phyloP scores from a whole-genome alignment of 2,329 filamentous ascomycete species.

The Macrophomina phaseolina region DNA sequence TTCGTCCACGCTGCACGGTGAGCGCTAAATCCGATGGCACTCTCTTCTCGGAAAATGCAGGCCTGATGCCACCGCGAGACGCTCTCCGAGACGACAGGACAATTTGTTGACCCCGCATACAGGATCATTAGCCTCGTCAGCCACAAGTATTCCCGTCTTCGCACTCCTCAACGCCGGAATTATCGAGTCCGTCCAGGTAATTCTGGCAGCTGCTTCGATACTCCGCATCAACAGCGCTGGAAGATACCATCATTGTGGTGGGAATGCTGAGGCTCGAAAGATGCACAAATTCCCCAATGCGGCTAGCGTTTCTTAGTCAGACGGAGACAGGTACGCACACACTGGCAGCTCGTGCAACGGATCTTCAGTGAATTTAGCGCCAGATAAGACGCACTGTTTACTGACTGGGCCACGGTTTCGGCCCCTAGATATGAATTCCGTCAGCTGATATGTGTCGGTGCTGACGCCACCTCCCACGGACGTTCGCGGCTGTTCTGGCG shows the following conservation, averaged over 20 bases:
- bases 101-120: constrained; percentile 4
- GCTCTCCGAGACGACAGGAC: neutral
- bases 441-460: neutral
- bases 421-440: neutral
- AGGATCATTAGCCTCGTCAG: constrained; percentile 14
- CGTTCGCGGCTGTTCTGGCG: neutral
- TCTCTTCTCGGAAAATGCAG: neutral
- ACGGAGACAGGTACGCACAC: neutral
- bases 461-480: neutral
- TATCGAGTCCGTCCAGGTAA: neutral
- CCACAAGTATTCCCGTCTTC: neutral
- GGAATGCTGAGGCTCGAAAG: neutral
- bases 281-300: constrained; percentile 14
- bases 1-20: neutral
- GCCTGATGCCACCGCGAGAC: neutral
- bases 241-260: neutral
- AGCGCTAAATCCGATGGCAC: constrained; percentile 7
- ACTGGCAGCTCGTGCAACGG: constrained; percentile 2
- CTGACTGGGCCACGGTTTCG: neutral
- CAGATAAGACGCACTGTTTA: neutral
- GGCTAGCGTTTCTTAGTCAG: constrained; percentile 12
- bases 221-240: neutral
- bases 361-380: neutral
- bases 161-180: neutral
- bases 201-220: neutral